These are phyloP conservation scores for Leccinum variabile DNA, from an alignment of 1,284 basidiomycete genomes.

Conservation along the genomic window DNA sequence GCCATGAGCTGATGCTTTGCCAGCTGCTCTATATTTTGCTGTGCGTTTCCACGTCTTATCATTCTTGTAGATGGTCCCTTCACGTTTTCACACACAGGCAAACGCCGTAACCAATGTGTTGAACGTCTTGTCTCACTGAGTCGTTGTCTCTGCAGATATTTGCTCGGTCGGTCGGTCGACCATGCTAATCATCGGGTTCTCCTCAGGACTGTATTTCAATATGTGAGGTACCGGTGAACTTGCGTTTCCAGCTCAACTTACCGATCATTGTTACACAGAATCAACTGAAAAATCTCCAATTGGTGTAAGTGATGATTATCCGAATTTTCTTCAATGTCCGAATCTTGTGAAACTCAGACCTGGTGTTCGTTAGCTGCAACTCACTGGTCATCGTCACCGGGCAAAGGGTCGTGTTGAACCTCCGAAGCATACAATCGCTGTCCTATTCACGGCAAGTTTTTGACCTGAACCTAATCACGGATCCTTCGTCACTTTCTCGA, in stretches of 20 bases:
- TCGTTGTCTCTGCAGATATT: neutral
- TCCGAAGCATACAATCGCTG: neutral
- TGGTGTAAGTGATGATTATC: no score
- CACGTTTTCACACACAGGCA: neutral
- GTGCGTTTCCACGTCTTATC: neutral
- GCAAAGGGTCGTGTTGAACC: neutral
- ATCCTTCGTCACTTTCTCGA: neutral
- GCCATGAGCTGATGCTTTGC: neutral
- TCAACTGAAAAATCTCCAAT: no score
- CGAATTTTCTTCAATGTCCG: neutral
- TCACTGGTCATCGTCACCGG: neutral
- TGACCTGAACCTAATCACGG: neutral
- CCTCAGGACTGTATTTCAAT: neutral
- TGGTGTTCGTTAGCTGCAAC: neutral
- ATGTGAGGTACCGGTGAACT: neutral
- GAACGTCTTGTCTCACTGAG: neutral
- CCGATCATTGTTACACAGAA: no score
- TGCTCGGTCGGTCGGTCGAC: neutral
- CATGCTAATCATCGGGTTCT: neutral
- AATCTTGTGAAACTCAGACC: neutral
- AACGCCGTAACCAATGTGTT: neutral
- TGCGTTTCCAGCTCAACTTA: neutral
- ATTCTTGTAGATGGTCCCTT: neutral
- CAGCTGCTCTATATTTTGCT: neutral
- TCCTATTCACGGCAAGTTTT: neutral